A percentile compares a stretch with the other conserved stretches of the same genome.
Conservation (phyloP, 192 early-diverging fungal genomes). For the Coemansia sp. region DNA sequence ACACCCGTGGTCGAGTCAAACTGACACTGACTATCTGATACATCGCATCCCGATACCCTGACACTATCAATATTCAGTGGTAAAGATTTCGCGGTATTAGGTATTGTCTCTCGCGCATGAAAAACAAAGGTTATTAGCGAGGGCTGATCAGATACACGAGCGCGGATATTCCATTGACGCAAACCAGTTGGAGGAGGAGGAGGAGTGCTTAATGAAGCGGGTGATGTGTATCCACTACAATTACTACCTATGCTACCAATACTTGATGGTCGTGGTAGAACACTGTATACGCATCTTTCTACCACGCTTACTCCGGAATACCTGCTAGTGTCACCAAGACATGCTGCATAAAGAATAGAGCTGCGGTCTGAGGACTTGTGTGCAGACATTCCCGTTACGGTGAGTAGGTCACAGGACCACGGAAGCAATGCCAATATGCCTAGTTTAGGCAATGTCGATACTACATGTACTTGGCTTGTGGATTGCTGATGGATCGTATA, state of each 20-base stretch:
- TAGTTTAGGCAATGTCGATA: background rate
- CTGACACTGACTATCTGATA: constrained; percentile 1
- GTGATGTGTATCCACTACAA: background rate
- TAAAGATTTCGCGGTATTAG: background rate
- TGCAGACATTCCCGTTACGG: constrained; percentile 17
- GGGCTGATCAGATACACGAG: constrained; percentile 7
- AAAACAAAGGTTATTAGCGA: constrained; percentile 5
- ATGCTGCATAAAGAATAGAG: constrained; percentile 24
- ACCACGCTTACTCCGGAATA: constrained; percentile 12
- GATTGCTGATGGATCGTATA: constrained; percentile 30
- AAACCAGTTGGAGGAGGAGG: too few relatives aligned
- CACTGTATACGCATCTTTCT: constrained; percentile 24
- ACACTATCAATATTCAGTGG: constrained; percentile 10
- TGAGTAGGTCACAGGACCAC: constrained; percentile 18
- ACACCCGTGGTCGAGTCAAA: constrained; percentile 5
- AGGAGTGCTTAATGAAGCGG: background rate
- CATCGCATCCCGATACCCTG: constrained; percentile 10
- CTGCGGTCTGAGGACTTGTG: constrained; percentile 14
- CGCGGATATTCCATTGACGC: constrained; percentile 27
- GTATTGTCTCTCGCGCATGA: constrained; percentile 5
- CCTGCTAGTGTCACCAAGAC: constrained; percentile 27
- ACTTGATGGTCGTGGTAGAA: constrained; percentile 7
- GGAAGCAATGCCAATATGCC: constrained; percentile 17
- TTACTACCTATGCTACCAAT: background rate
- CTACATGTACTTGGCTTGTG: constrained; percentile 6